Conservation (phyloP, 2,329 filamentous ascomycete species). For the Coleophoma crateriformis region DNA sequence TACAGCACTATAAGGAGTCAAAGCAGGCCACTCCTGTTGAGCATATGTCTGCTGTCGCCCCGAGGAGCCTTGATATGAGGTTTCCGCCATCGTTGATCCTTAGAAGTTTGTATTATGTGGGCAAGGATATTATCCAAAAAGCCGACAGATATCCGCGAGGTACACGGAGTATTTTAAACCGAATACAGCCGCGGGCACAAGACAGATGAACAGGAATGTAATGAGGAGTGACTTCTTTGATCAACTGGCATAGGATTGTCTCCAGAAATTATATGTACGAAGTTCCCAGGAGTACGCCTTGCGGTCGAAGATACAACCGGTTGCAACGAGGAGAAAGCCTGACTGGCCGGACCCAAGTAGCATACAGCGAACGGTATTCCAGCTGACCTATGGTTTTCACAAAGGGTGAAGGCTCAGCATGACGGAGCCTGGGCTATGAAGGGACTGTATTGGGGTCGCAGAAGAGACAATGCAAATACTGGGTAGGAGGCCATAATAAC, state of each 20-base stretch:
- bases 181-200: too few species aligned
- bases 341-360: constrained; percentile 6
- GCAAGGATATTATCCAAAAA: too few species aligned
- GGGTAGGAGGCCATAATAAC: constrained; percentile 1
- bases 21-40: not conserved
- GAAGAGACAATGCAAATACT: constrained; percentile 5
- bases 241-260: too few species aligned
- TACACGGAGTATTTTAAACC: too few species aligned
- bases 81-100: not conserved
- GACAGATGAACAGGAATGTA: too few species aligned
- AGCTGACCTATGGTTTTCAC: constrained; percentile 14
- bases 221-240: too few species aligned
- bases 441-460: constrained; percentile 12
- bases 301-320: constrained; percentile 1
- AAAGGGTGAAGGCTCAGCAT: constrained; percentile 14
- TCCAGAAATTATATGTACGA: too few species aligned
- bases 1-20: not conserved
- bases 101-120: too few species aligned
- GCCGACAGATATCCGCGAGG: too few species aligned
- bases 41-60: not conserved
- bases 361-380: not conserved
- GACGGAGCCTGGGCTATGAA: constrained; percentile 12
- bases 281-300: constrained; percentile 8
- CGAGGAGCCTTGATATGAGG: not conserved
- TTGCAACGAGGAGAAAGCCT: constrained; percentile 11